A percentile compares a stretch with the other conserved stretches of the same genome.
phyloP scores from a whole-genome alignment of 2,329 filamentous ascomycete genomes.

The Didymella keratinophila region DNA sequence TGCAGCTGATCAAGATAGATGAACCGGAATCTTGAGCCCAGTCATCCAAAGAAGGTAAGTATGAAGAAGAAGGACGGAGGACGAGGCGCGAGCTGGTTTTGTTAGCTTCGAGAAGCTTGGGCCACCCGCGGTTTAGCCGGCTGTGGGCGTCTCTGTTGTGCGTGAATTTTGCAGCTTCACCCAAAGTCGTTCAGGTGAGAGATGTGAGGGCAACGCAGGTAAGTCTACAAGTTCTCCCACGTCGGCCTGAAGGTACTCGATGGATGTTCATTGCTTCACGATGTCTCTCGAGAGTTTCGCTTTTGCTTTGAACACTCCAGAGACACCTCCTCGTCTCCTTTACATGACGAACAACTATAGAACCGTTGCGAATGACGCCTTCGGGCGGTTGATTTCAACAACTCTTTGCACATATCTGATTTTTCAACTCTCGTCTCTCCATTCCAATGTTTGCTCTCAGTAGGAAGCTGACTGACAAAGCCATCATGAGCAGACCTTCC shows the following conservation, averaged over 20 bases:
- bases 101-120: background rate
- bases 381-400: slow-evolving; percentile 61
- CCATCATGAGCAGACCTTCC: slow-evolving; percentile 56
- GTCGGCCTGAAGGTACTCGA: background rate
- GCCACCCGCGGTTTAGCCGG: background rate
- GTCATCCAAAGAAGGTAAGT: slow-evolving; percentile 41
- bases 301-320: background rate
- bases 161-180: slow-evolving; percentile 15
- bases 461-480: slow-evolving; percentile 48
- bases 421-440: background rate
- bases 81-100: background rate
- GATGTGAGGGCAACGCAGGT: slow-evolving; percentile 23
- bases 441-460: slow-evolving; percentile 1
- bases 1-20: slow-evolving; percentile 44
- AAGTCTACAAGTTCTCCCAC: slow-evolving; percentile 6
- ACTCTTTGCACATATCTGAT: slow-evolving; percentile 49
- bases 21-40: slow-evolving; percentile 41
- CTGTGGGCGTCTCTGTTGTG: background rate
- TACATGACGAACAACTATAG: slow-evolving; percentile 54
- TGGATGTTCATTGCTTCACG: background rate
- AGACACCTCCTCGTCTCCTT: background rate
- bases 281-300: background rate
- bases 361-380: slow-evolving; percentile 75
- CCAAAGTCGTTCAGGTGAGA: background rate
- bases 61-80: background rate